phyloP scores from a whole-genome alignment of 345 rosid genomes.

The Hibiscus syriacus region DNA sequence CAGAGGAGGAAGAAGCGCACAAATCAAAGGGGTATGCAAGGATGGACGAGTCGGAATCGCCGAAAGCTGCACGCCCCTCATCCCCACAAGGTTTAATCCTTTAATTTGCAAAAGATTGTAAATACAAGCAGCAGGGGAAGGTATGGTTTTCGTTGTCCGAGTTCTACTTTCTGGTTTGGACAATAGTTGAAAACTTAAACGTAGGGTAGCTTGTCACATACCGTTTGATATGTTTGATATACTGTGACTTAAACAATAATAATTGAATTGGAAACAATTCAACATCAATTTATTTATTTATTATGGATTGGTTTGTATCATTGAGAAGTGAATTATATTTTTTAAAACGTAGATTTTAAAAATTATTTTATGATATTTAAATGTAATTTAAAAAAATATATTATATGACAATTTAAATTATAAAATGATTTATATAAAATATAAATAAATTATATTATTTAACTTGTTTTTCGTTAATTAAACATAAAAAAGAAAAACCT shows the following conservation, averaged over 20 bases:
- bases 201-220: background rate
- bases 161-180: background rate
- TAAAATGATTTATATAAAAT: no score
- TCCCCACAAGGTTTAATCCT: conserved; percentile 1
- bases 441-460: no score
- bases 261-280: background rate
- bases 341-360: no score
- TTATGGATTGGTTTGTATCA: no score
- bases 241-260: background rate
- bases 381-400: no score
- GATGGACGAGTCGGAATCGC: conserved; percentile 23
- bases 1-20: conserved; percentile 39
- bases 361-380: no score
- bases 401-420: no score
- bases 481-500: no score
- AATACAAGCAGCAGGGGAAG: conserved; percentile 3
- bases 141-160: conserved; percentile 1
- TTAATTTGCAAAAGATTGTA: conserved; percentile 8
- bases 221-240: conserved; percentile 3
- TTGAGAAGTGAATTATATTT: no score
- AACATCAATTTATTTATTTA: background rate
- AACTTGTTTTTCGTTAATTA: no score
- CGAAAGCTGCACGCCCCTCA: conserved; percentile 11
- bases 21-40: conserved; percentile 41
- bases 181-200: background rate